Base-by-base conservation (phyloP, 352 stramenopile genomes). In the Saprolegnia diclina region DNA sequence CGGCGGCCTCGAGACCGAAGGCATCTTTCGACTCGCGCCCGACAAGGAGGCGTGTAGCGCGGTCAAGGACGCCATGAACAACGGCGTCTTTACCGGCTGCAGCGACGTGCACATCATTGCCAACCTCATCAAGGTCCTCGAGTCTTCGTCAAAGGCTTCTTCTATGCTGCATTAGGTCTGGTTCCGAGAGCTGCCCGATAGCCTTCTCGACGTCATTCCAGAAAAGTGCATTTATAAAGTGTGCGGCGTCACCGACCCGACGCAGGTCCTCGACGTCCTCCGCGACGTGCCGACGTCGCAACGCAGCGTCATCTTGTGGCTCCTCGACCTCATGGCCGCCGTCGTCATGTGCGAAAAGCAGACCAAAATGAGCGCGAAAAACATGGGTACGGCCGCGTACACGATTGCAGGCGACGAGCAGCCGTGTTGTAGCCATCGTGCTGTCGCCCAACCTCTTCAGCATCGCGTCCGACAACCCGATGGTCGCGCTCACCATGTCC, bases 281-380 rank as follows among this genome's bases (percentile, higher is more conserved):
- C 13, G 37, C 55, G 9, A 67, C 79, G 35, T 74, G 83, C 59
- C 71, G 40, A 54, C 85, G 69, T 50, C 65, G 0, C 26, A 45
- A 0, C 7, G 65, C 0, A 46, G 24, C 19, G 55, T 92, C 11
- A 52, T 90, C 29, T 62, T 86, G 0, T 95, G 87, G 87, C 73
- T 95, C 2, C 71, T 95, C 5, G 87, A 95, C 44, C 64, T 95
- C 22, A 78, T 92, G 67, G 84, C 74, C 11, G 75, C 80, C 45
- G 75, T 93, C 19, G 80, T 82, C 11, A 69, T 65, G 45, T 67
- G 91, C 65, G 69, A 92, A 53, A 66, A 75, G 19, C 53, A 68
- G 55, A 95, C 92, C 76, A 90, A 88, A 56, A 95, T 95, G 87
- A 81, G 81, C 1, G 74, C 83, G 0, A 84, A 87, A 62, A 93